phyloP scores from a whole-genome alignment of 164 flowering plant genomes.

The Aristolochia contorta region DNA sequence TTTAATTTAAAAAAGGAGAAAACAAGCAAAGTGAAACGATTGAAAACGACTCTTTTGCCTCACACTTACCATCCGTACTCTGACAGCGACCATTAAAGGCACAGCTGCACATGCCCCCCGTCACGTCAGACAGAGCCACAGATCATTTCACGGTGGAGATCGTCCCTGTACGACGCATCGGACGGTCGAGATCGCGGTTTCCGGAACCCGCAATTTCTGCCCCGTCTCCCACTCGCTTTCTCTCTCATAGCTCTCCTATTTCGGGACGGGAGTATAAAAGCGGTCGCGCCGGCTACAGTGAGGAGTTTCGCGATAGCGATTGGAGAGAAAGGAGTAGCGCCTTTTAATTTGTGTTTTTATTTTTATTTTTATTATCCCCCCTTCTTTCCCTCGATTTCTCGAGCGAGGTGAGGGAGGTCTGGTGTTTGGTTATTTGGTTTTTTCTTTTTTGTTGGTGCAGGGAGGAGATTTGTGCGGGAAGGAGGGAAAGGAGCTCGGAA shows the following conservation, averaged over 20 bases:
- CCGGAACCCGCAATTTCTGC: slow-evolving; percentile 16
- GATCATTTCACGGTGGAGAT: slow-evolving; percentile 18
- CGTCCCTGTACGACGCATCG: slow-evolving; percentile 18
- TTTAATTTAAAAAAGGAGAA: background rate
- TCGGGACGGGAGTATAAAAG: slow-evolving; percentile 5
- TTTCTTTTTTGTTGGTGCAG: background rate
- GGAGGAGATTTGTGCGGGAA: slow-evolving; percentile 3
- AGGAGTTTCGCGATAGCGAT: slow-evolving; percentile 3
- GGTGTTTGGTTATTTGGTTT: background rate
- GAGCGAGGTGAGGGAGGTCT: background rate
- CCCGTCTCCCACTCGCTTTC: slow-evolving; percentile 1
- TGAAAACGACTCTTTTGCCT: slow-evolving; percentile 5
- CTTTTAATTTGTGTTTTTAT: background rate
- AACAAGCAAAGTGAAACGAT: slow-evolving; percentile 1
- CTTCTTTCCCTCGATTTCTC: background rate
- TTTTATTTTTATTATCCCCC: background rate
- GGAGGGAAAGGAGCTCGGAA: slow-evolving; percentile 2
- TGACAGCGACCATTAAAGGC: slow-evolving; percentile 48
- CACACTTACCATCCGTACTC: slow-evolving; percentile 29
- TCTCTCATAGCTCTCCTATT: background rate
- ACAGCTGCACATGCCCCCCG: slow-evolving; percentile 52
- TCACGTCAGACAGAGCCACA: slow-evolving; percentile 25
- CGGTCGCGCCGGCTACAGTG: background rate
- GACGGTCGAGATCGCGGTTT: slow-evolving; percentile 22
- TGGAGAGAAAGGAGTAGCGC: slow-evolving; percentile 3